Evolutionary conservation across 2,329 filamentous ascomycete species (phyloP).

Genomic region (Sordariomycetes sp.): DNA sequence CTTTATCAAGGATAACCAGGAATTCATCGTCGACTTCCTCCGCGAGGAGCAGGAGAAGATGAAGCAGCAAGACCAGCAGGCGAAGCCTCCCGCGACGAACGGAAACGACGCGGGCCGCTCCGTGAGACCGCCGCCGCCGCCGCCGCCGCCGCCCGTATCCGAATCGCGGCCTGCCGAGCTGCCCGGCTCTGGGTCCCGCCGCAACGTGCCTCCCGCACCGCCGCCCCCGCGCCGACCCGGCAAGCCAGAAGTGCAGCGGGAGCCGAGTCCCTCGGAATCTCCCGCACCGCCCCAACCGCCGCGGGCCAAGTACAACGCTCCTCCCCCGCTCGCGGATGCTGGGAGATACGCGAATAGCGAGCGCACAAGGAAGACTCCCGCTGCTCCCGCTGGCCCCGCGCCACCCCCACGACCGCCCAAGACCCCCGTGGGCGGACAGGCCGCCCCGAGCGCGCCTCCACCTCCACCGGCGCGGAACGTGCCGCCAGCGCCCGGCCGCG

Average conservation of each 20-base stretch:
- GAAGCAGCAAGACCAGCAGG: constrained; percentile 12
- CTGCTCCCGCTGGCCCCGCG: background rate
- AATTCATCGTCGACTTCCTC: constrained; percentile 57
- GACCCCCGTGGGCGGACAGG: constrained; percentile 46
- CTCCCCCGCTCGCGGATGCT: constrained; percentile 80
- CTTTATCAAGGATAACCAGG: constrained; percentile 57
- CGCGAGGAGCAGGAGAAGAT: constrained; percentile 41
- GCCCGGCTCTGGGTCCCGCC: constrained; percentile 18
- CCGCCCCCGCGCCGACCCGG: constrained; percentile 45
- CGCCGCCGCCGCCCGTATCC: constrained; percentile 9
- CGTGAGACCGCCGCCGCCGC: constrained; percentile 9
- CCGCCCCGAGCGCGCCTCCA: constrained; percentile 51
- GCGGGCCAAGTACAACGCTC: constrained; percentile 66
- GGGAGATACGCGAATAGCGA: constrained; percentile 64
- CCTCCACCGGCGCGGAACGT: constrained; percentile 34
- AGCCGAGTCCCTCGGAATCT: constrained; percentile 25
- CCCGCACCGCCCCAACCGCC: constrained; percentile 50
- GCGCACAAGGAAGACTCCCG: background rate
- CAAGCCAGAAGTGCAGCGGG: constrained; percentile 31
- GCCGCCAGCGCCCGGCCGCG: constrained; percentile 65
- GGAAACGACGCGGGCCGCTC: constrained; percentile 4
- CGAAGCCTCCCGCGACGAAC: constrained; percentile 8
- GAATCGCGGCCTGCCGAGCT: constrained; percentile 14
- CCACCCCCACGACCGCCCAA: constrained; percentile 43
- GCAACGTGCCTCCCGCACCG: constrained; percentile 30